Conservation (phyloP, 2,329 filamentous ascomycete species). For the Cordyceps javanica region DNA sequence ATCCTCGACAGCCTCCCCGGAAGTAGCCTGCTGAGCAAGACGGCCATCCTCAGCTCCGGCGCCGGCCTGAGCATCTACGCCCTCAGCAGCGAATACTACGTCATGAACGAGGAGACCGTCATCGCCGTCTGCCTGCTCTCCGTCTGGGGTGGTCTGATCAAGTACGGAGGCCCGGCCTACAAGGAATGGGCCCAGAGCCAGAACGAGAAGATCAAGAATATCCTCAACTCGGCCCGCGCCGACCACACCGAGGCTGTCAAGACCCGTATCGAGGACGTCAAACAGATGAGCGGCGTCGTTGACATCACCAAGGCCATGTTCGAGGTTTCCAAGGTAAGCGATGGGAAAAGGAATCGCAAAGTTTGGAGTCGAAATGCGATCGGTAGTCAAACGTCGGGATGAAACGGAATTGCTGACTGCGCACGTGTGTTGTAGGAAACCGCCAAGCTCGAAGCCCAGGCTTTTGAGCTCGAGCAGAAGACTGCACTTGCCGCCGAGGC, state of each 20-base stretch:
- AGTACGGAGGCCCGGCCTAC: slow-evolving; percentile 90
- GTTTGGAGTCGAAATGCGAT: background rate
- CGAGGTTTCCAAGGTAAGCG: slow-evolving; percentile 87
- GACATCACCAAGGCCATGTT: slow-evolving; percentile 97
- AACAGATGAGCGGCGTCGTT: slow-evolving; percentile 90
- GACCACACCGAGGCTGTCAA: slow-evolving; percentile 96
- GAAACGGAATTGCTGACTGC: slow-evolving; percentile 18
- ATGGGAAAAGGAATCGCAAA: background rate
- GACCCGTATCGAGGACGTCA: slow-evolving; percentile 85
- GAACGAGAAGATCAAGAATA: slow-evolving; percentile 86
- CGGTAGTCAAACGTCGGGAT: background rate
- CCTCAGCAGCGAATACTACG: slow-evolving; percentile 99
- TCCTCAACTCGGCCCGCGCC: slow-evolving; percentile 87
- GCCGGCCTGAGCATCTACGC: slow-evolving; percentile 88
- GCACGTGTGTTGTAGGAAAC: slow-evolving; percentile 63
- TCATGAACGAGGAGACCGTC: slow-evolving; percentile 98
- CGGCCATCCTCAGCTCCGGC: slow-evolving; percentile 88
- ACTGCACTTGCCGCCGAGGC: slow-evolving; percentile 88
- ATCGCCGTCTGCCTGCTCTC: slow-evolving; percentile 87
- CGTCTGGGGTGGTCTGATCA: slow-evolving; percentile 87
- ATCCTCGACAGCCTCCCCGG: slow-evolving; percentile 91
- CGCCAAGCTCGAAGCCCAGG: slow-evolving; percentile 89
- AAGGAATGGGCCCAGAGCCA: slow-evolving; percentile 85
- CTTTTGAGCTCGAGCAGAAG: slow-evolving; percentile 95
- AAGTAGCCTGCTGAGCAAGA: slow-evolving; percentile 89